These are phyloP conservation scores for Vaucheria bursata DNA, from an alignment of 352 stramenopile species.

Conservation along the genomic window DNA sequence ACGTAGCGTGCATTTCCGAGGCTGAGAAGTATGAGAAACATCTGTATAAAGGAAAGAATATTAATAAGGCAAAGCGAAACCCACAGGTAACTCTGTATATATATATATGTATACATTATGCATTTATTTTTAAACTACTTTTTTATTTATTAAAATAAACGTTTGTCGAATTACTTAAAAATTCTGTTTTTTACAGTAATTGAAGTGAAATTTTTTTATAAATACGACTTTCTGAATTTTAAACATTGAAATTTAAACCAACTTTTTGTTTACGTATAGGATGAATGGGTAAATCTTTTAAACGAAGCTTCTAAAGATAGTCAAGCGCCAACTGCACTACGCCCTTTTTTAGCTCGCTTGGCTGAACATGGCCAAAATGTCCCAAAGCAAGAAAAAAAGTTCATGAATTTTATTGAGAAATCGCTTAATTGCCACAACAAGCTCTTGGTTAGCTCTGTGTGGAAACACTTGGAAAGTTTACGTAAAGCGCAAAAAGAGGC, in stretches of 20 bases:
- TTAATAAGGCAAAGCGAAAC: constrained; percentile 48
- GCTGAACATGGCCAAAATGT: constrained; percentile 74
- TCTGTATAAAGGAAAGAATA: constrained; percentile 68
- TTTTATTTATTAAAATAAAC: no score
- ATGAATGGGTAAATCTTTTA: constrained; percentile 71
- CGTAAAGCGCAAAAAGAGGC: not conserved
- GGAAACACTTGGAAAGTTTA: not conserved
- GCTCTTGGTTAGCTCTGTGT: not conserved
- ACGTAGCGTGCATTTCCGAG: constrained; percentile 83
- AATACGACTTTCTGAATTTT: no score
- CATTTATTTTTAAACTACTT: no score
- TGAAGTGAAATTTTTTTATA: no score
- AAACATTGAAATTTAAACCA: no score
- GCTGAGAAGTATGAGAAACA: constrained; percentile 83
- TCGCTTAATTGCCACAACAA: not conserved
- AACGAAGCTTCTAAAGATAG: constrained; percentile 51
- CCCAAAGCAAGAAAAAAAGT: constrained; percentile 82
- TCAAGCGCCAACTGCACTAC: constrained; percentile 50
- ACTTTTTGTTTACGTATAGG: no score
- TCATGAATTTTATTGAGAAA: constrained; percentile 40
- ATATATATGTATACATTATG: no score
- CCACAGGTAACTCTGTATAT: constrained; percentile 19
- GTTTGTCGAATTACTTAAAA: no score
- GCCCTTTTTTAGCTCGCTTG: constrained; percentile 61
- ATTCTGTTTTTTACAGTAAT: no score